These are phyloP conservation scores for Plasmodium fragile DNA, from an alignment of 169 alveolate species.

Conservation along the genomic window DNA sequence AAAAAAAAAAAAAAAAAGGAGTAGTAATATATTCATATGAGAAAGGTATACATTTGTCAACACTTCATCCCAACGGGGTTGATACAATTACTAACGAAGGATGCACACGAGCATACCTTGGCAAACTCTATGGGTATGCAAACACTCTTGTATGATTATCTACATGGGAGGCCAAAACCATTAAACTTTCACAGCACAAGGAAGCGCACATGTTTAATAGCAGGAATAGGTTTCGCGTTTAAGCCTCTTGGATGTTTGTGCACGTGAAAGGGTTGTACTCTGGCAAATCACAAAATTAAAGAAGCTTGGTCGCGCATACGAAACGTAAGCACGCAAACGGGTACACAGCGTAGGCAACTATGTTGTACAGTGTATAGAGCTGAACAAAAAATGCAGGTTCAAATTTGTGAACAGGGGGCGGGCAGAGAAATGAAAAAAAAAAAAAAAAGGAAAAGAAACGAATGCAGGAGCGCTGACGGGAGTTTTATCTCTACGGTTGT, in stretches of 20 bases:
- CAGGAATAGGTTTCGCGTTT: neutral
- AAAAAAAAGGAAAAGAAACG: neutral
- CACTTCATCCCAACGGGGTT: neutral
- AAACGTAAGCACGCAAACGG: neutral
- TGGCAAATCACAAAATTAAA: neutral
- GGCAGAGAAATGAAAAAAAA: neutral
- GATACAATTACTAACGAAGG: neutral
- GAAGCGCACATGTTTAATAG: neutral
- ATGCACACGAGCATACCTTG: neutral
- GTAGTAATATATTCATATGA: neutral
- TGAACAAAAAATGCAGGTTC: neutral
- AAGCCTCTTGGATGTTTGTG: neutral
- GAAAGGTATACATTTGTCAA: neutral
- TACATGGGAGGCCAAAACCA: neutral
- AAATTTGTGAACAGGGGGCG: neutral
- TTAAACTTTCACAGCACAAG: neutral
- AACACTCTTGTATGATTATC: neutral
- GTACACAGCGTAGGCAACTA: neutral
- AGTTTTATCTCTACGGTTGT: neutral
- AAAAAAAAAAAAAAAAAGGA: neutral
- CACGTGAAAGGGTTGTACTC: neutral
- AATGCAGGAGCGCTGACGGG: neutral
- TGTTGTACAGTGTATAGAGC: neutral
- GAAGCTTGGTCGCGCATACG: neutral
- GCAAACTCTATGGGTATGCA: neutral